Evolutionary conservation across 1,284 basidiomycete species (phyloP).

Genomic region (Polyporus tsugae): DNA sequence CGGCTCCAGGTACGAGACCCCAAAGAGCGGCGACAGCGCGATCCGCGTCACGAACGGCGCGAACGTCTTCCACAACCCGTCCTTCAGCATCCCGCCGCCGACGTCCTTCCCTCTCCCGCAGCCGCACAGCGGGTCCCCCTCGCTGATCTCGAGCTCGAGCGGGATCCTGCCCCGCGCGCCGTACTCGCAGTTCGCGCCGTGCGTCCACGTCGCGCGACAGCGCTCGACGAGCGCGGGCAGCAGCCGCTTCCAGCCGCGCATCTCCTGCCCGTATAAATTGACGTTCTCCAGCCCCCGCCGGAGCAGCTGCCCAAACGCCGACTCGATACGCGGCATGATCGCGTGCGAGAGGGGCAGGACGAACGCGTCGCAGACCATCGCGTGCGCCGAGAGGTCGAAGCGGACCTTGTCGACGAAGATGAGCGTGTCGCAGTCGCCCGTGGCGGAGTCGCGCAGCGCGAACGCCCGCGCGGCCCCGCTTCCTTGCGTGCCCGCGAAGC

Average conservation of each 20-base stretch:
- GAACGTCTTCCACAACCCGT: constrained; percentile 43
- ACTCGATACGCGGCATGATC: constrained; percentile 24
- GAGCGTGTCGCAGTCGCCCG: constrained; percentile 42
- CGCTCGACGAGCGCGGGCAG: constrained; percentile 58
- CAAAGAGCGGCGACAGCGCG: constrained; percentile 57
- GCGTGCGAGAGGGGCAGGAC: constrained; percentile 47
- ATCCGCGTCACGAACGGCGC: constrained; percentile 52
- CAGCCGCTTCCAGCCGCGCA: constrained; percentile 53
- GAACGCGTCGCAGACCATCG: constrained; percentile 53
- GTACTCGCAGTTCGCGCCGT: constrained; percentile 56
- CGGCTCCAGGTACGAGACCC: constrained; percentile 52
- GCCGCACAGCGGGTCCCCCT: constrained; percentile 51
- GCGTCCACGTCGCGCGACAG: constrained; percentile 58
- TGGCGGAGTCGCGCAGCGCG: constrained; percentile 40
- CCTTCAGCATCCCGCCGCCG: constrained; percentile 38
- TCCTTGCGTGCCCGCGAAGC: constrained; percentile 35
- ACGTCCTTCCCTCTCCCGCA: constrained; percentile 57
- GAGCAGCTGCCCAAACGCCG: constrained; percentile 17
- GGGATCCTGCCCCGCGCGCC: constrained; percentile 41
- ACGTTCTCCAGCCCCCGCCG: constrained; percentile 27
- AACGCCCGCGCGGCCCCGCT: constrained; percentile 37
- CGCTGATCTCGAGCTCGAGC: constrained; percentile 37
- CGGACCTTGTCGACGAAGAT: constrained; percentile 53
- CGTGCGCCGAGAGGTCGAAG: constrained; percentile 53
- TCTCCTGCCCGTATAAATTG: constrained; percentile 39